phyloP scores from a whole-genome alignment of 2,329 filamentous ascomycete species.

The Cytospora leucostoma region DNA sequence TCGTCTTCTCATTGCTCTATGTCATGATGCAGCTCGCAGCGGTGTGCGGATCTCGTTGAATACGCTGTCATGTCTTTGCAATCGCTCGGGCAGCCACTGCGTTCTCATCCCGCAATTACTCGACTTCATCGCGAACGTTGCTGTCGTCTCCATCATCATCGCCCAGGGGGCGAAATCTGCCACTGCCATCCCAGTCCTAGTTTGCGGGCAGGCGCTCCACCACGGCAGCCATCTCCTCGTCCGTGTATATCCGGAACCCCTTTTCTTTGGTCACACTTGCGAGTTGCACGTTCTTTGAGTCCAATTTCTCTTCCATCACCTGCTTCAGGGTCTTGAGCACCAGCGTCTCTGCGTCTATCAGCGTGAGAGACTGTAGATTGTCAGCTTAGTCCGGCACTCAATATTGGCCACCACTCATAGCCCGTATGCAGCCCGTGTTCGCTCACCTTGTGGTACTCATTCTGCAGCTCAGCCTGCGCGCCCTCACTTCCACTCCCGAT shows the following conservation, averaged over 20 bases:
- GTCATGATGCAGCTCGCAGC: slow-evolving; percentile 8
- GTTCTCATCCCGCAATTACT: not conserved
- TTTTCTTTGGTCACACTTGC: slow-evolving; percentile 97
- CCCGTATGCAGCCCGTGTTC: not conserved
- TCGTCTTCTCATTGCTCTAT: slow-evolving; percentile 25
- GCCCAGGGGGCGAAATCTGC: not conserved
- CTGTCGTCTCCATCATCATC: not conserved
- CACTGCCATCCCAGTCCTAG: slow-evolving; percentile 38
- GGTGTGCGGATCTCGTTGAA: not conserved
- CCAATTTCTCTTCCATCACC: slow-evolving; percentile 99
- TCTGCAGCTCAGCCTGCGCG: slow-evolving; percentile 95
- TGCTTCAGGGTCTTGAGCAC: slow-evolving; percentile 98
- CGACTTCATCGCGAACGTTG: not conserved
- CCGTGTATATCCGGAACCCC: slow-evolving; percentile 97
- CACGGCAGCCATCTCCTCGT: slow-evolving; percentile 93
- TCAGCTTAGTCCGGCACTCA: not conserved
- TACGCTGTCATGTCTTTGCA: not conserved
- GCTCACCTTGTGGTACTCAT: slow-evolving; percentile 89
- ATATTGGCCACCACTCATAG: not conserved
- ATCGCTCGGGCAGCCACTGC: not conserved
- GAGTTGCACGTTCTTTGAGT: slow-evolving; percentile 97
- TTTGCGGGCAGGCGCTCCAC: slow-evolving; percentile 79
- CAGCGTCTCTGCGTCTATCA: slow-evolving; percentile 89
- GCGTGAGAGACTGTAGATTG: slow-evolving; percentile 70
- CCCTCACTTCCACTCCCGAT: slow-evolving; percentile 97